Evolutionary conservation across 1,284 basidiomycete genomes (phyloP).

Genomic region (Ustilago sp.): DNA sequence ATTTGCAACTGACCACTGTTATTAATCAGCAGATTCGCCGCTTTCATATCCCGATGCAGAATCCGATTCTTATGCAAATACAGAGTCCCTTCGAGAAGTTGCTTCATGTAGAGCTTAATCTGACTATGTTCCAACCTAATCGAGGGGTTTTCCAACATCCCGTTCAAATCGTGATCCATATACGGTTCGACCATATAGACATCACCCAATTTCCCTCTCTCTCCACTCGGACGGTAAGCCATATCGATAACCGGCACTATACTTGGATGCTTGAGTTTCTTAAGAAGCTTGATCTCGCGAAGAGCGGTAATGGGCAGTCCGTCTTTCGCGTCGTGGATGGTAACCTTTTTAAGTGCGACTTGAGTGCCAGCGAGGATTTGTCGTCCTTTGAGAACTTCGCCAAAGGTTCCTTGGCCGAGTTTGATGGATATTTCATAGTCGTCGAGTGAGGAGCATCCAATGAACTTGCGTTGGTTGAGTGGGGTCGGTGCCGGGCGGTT

Average conservation of each 20-base stretch:
- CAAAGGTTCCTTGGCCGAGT: conserved; percentile 67
- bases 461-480: conserved; percentile 58
- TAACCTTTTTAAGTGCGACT: conserved; percentile 92
- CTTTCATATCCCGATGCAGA: conserved; percentile 98
- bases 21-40: conserved; percentile 93
- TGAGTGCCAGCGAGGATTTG: conserved; percentile 73
- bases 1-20: conserved; percentile 74
- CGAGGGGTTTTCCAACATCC: conserved; percentile 77
- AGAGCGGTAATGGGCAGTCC: conserved; percentile 95
- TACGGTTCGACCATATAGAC: conserved; percentile 98
- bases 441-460: conserved; percentile 62
- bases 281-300: conserved; percentile 97
- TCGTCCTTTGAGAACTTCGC: conserved; percentile 69
- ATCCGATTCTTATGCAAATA: conserved; percentile 98
- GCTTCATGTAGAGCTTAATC: conserved; percentile 95
- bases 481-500: conserved; percentile 40
- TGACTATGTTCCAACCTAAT: conserved; percentile 71
- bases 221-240: conserved; percentile 73
- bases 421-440: conserved; percentile 65
- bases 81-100: conserved; percentile 91
- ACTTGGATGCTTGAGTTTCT: conserved; percentile 84
- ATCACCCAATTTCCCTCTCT: conserved; percentile 73
- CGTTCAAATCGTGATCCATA: conserved; percentile 98
- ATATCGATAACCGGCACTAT: conserved; percentile 92
- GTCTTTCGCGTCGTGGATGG: conserved; percentile 95